These are phyloP conservation scores for Sphagnum tenellum DNA, from an alignment of 225 moss, liverwort and hornwort species.

Conservation along the genomic window DNA sequence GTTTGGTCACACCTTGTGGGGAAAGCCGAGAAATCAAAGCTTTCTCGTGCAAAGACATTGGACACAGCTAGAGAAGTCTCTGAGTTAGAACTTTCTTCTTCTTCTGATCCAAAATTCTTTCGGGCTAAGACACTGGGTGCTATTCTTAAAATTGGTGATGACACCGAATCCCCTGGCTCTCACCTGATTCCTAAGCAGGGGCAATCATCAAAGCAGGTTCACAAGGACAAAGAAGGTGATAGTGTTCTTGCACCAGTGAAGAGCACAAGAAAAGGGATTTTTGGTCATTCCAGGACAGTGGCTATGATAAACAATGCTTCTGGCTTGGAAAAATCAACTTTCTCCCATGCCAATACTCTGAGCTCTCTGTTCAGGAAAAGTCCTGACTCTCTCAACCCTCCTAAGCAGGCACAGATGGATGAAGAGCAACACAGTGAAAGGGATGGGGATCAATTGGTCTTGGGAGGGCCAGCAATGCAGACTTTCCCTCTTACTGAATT, in stretches of 20 bases:
- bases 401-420: too few relatives aligned
- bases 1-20: constrained; percentile 10
- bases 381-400: too few relatives aligned
- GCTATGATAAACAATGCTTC: constrained; percentile 34
- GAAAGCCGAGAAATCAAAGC: constrained; percentile 12
- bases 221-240: neutral
- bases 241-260: constrained; percentile 6
- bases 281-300: constrained; percentile 18
- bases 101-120: too few relatives aligned
- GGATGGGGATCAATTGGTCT: too few relatives aligned
- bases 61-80: too few relatives aligned
- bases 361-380: constrained; percentile 14
- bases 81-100: too few relatives aligned
- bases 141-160: constrained; percentile 5
- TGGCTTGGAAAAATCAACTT: constrained; percentile 25
- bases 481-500: too few relatives aligned
- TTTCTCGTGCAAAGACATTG: too few relatives aligned
- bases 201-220: constrained; percentile 6
- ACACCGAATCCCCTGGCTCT: constrained; percentile 20
- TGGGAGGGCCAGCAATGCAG: too few relatives aligned
- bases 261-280: constrained; percentile 7
- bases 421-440: too few relatives aligned
- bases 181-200: constrained; percentile 14
- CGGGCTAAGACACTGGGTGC: too few relatives aligned
- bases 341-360: constrained; percentile 15